A percentile compares a stretch with the other conserved stretches of the same genome.
Conservation (phyloP, 2,329 filamentous ascomycete genomes). For the Colletotrichum sp. region DNA sequence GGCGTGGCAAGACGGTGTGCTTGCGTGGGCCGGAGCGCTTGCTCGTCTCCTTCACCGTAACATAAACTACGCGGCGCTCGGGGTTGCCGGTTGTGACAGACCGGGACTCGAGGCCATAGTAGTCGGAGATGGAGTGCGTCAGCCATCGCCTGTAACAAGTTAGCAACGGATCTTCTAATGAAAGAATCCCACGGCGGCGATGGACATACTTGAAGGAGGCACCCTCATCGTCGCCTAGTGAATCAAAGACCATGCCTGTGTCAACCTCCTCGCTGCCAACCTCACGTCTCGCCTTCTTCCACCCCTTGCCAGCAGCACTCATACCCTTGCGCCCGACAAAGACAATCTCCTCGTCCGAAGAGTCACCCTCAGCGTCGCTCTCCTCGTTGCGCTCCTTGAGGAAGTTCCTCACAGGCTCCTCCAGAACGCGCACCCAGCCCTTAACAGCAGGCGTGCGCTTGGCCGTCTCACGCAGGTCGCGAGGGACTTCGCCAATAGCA, state of each 20-base stretch:
- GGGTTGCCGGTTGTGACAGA: constrained; percentile 77
- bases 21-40: constrained; percentile 24
- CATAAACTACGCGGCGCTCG: constrained; percentile 79
- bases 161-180: not conserved
- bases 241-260: constrained; percentile 79
- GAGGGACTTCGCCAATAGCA: constrained; percentile 68
- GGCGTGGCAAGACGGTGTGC: constrained; percentile 56
- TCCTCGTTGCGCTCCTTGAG: constrained; percentile 57
- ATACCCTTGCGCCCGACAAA: constrained; percentile 78
- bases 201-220: constrained; percentile 79
- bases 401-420: constrained; percentile 82
- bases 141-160: constrained; percentile 76
- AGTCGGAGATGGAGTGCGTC: constrained; percentile 88
- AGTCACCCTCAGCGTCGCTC: constrained; percentile 49
- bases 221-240: constrained; percentile 73
- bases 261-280: constrained; percentile 64
- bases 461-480: constrained; percentile 78
- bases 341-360: constrained; percentile 82
- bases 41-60: constrained; percentile 67
- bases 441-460: constrained; percentile 83
- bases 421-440: constrained; percentile 80
- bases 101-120: constrained; percentile 88
- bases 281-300: constrained; percentile 57
- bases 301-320: constrained; percentile 51
- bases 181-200: too few relatives aligned